Evolutionary conservation across 192 early-diverging fungal species (phyloP), one percentile per base, ranked within the genome.

Genomic region (Coemansia sp.): DNA sequence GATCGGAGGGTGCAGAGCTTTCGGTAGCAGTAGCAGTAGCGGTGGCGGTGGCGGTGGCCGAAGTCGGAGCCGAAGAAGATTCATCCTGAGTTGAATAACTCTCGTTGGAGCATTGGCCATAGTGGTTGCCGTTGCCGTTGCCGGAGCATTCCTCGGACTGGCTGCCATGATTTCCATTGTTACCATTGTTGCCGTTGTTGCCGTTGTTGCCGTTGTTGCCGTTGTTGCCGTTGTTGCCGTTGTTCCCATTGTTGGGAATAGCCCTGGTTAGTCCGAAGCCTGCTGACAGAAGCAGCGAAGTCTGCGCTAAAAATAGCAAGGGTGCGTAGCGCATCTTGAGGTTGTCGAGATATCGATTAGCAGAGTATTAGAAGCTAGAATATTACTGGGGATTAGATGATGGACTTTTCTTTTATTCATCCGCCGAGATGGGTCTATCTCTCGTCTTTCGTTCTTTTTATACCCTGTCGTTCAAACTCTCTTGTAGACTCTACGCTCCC

Each of bases 311-410:
- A 50, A 50, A 61, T 20, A 61, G 47, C 28, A 61, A 37, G 37
- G 59, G 47, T 45, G 59, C 59, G 47, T 61, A 61, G 44, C 47
- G 44, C 59, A 61, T 61, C 59, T 50, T 48, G 38, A 41, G 17
- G n/a, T n/a, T n/a, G n/a, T n/a, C n/a, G n/a, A 36, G 34, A 11
- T 36, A 36, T 36, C 13, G 14, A 41, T 41, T 41, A 41, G 4
- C 17, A 41, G 10, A 41, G 33, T 34, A 34, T 34, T n/a, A n/a
- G n/a, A n/a, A n/a, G n/a, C n/a, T n/a, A 34, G 4, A 34, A 10
- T 34, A 34, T 34, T 6, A 34, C 33, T 34, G 33, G 33, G 33
- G 15, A 15, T 1, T 10, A 13, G 38, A 13, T 15, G 38, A 17
- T 41, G 1, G 38, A 17, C 17, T 41, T 34, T 34, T 34, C 10